Evolutionary conservation across 345 rosid genomes (phyloP), one percentile per base, ranked within the genome.

Genomic region (Physaria fendleri): DNA sequence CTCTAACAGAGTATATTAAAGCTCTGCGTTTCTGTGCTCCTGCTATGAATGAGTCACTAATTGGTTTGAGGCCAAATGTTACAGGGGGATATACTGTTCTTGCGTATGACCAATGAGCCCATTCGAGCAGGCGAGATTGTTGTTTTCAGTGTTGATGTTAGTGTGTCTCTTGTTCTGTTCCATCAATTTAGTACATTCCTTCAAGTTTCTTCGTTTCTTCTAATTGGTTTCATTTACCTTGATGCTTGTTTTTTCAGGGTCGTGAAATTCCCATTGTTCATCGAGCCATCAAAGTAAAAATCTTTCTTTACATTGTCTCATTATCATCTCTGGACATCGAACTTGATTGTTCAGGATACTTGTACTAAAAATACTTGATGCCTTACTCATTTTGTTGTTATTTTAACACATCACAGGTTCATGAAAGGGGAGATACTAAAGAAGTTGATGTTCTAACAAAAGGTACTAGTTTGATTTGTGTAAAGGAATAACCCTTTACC

Each of bases 81-180:
- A 54, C 77, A 93, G 99, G 99, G 99, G 11, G 99, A 93, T 68
- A 93, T 93, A 67, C 62, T 93, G 82, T 90, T 93, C 82, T 68
- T 90, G 69, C 90, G 75, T 63, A 93, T 93, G 97, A 85, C 87
- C 37, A 77, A 90, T 35, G 99, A 85, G 38, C 96, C 96, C 56
- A 89, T 93, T 74, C 88, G 97, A 40, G 77, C 95, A 14, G 99
- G 99, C 59, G 96, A 93, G 79, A 93, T 90, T 69, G 97, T 90
- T 70, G 99, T 93, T 69, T 93, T 93, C 29, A 89, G 81, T 70
- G 70, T 93, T 34, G 95, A 93, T 73, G 97, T 89, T 62, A 85
- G 94, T 68, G 28, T 55, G 2, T 35, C 5, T 57, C 28, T 48
- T 24, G 4, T 10, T 28, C 41, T 44, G 7, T 25, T 61, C 16